Evolutionary conservation across 768 basidiomycete species (phyloP).

Genomic region (Chalciporus pseudorubinellus): DNA sequence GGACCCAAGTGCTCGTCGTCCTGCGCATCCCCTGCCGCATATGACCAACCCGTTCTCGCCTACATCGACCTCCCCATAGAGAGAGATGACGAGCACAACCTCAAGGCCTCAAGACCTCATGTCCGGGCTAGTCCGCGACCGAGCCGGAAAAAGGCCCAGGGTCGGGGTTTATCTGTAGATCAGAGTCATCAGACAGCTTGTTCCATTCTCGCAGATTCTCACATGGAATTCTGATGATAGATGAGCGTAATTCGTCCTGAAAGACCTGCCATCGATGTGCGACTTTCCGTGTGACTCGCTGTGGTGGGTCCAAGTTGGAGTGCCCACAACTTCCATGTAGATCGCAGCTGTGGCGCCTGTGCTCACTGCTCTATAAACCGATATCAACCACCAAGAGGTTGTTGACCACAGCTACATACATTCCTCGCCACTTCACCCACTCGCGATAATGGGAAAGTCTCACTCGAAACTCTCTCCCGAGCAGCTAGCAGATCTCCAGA

Average conservation of each 20-base stretch:
- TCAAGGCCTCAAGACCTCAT: background rate
- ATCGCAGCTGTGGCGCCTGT: background rate
- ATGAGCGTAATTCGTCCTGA: background rate
- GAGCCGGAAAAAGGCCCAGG: background rate
- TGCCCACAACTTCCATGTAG: background rate
- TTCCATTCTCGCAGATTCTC: background rate
- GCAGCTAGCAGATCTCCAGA: slow-evolving; percentile 92
- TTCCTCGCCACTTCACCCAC: slow-evolving; percentile 12
- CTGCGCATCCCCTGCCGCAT: background rate
- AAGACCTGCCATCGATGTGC: background rate
- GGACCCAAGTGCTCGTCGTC: background rate
- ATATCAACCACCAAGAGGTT: too few species aligned
- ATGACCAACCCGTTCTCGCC: background rate
- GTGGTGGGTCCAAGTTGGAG: background rate
- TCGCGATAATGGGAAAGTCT: slow-evolving; percentile 87
- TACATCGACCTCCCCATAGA: background rate
- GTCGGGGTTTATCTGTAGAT: background rate
- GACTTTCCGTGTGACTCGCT: background rate
- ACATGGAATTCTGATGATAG: background rate
- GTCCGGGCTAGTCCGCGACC: background rate
- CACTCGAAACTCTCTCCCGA: slow-evolving; percentile 94
- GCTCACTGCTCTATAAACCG: background rate
- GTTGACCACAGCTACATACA: background rate
- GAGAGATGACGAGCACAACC: background rate
- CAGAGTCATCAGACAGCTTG: too few species aligned